These are phyloP conservation scores for Pulveroboletus sp. DNA, from an alignment of 768 basidiomycete genomes.

Conservation along the genomic window DNA sequence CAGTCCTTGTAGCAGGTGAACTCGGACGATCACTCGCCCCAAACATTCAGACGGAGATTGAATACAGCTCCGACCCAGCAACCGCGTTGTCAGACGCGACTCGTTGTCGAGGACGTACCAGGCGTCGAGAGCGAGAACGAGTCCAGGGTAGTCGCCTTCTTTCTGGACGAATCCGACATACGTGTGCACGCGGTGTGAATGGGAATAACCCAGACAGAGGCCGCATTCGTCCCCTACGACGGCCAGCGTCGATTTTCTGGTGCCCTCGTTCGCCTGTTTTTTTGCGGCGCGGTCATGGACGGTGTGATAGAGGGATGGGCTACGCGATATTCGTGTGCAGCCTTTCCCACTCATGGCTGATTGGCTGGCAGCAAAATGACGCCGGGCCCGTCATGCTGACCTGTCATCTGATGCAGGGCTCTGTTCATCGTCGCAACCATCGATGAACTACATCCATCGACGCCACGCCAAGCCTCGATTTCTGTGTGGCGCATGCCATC, in stretches of 20 bases:
- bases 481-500: too few relatives aligned
- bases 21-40: not conserved
- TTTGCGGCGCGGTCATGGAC: not conserved
- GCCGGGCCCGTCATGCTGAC: conserved; percentile 2
- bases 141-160: not conserved
- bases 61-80: not conserved
- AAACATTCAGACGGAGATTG: conserved; percentile 16
- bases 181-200: not conserved
- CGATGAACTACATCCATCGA: conserved; percentile 12
- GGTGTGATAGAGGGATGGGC: conserved; percentile 10
- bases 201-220: not conserved
- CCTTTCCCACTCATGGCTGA: conserved; percentile 22
- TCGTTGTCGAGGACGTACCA: conserved; percentile 2
- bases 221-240: not conserved
- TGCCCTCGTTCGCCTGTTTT: not conserved
- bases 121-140: not conserved
- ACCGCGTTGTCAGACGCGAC: conserved; percentile 4
- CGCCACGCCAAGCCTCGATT: not conserved
- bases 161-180: not conserved
- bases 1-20: conserved; percentile 1
- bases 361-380: conserved; percentile 2
- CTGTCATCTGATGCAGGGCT: conserved; percentile 9
- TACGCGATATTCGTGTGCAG: conserved; percentile 7
- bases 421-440: conserved; percentile 13
- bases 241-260: not conserved